Evolutionary conservation across 164 flowering plant species (phyloP), one percentile per base, ranked within the genome.

Genomic region (Stephania cephalantha): DNA sequence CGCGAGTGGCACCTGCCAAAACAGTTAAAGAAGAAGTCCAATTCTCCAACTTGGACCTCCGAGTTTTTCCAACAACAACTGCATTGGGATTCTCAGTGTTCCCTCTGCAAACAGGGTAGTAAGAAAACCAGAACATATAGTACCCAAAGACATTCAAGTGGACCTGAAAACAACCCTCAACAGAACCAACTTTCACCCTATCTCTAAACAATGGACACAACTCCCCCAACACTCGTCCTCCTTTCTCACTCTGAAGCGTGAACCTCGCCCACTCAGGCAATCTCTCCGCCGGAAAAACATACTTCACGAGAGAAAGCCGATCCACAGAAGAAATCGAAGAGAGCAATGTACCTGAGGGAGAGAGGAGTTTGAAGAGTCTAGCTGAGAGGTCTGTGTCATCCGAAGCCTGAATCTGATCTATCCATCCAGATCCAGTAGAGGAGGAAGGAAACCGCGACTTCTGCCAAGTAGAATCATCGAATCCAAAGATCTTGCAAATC

Each of bases 81-180:
- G 73, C 52, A 42, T 75, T 77, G 1, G 73, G 48, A 79, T 73
- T 81, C 77, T 86, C 91, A 69, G 65, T 70, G 46, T 79, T 87
- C n/a, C 91, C 93, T 76, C 79, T 85, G 75, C 89, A 90, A 77
- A 94, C 88, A 30, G 96, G 96, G 74, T 87, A 94, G 80, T 92
- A 94, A 11, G 93, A 94, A 80, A 92, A 94, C 97, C 98, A 94
- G 58, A 94, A 92, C 85, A 92, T 75, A 73, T 84, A 94, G 78
- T 92, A 94, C 77, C 92, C 94, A 69, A 94, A 90, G 67, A 94
- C 90, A 81, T 91, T 90, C 86, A 94, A 81, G 46, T 86, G 89
- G 72, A 91, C 78, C 76, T 90, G 92, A 74, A 69, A 79, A 13
- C 72, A 73, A 12, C 90, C 86, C 68, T 88, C 84, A 42, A 74